Base-by-base conservation (phyloP, 371 early-diverging fungal species). In the Mucor velutinosus region DNA sequence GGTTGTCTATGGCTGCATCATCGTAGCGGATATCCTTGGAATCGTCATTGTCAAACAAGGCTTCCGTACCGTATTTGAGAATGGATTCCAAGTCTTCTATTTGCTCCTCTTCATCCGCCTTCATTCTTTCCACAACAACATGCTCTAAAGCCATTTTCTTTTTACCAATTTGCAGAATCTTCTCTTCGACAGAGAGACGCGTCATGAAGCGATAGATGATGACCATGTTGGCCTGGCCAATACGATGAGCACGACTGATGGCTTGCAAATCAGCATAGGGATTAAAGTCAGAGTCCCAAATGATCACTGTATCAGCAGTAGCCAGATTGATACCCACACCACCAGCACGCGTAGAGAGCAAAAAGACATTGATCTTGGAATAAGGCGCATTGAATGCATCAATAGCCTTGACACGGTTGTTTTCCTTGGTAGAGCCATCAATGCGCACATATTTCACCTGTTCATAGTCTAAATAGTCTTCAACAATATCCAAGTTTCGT, bases 311-410 rank as follows among this genome's bases (percentile, higher is more conserved):
- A 67, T 98, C 96, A 0, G 99, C 99, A 0, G 95, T 86, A 0
- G 97, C 93, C 66, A 99, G 76, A 69, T 98, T 99, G 56, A 99
- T 92, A 15, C 99, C 99, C 0, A 94, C 89, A 41, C 98, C 99
- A 59, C 98, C 98, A 14, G 96, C 96, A 19, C 97, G 89, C 0
- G 96, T 96, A 25, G 91, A 89, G 17, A 94, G 69, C 51, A 97
- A 69, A 70, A 96, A 96, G 7, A 94, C 92, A 73, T 94, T 93
- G 3, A 87, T 72, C 35, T 90, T 81, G 3, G 92, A 91, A 33
- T 86, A 84, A 1, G 88, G 89, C 0, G 87, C 87, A 66, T 95
- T 95, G 72, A 94, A 99, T 55, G 83, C 75, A 73, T 95, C 93
- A 49, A 99, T 94, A 21, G 81, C 76, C 7, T 84, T 79, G 66